Base-by-base conservation (phyloP, 2,329 filamentous ascomycete genomes). In the Aspergillus glaucus region DNA sequence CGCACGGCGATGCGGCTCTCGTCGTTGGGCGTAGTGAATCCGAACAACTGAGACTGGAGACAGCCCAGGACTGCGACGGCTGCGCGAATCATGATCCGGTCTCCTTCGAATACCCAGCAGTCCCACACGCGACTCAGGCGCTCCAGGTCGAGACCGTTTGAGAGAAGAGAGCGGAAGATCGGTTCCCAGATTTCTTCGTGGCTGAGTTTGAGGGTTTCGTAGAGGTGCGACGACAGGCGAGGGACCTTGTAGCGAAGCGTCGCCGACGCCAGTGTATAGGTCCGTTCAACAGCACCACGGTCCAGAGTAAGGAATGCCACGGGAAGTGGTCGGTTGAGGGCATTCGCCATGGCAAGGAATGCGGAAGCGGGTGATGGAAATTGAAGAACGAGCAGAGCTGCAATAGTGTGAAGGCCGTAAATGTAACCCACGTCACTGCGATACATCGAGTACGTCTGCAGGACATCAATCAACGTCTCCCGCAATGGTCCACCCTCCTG, bases 401-500 rank as follows among this genome's bases (percentile, higher is more conserved):
- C 80, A 49, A 80, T 75, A 39, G 78, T 75, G 57, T 83, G 81
- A 50, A 81, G 77, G 48, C 80, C 79, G 54, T 76, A 75, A 46
- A 79, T 73, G 53, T 81, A 82, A 46, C 80, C 79, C 36, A 84
- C 77, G 56, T 84, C 81, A 44, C 76, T 77, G 52, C 81, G 78
- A 62, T 85, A 85, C 70, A 80, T 79, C 8, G 78, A 76, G 62
- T 84, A 84, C 24, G 81, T 81, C 54, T 81, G 75, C 51, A 82
- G 73, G 8, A 85, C 75, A 58, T 84, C 74, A 21, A 79, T 68
- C 19, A 85, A 69, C 12, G 75, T 75, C 28, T 77, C 68, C 52
- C 81, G 76, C 21, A 82, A 65, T 2, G 79, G 78, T 6, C 75
- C 76, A 12, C 75, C 73, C 42, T 71, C 66, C 43, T 76, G 73